Conservation (phyloP, 2,329 filamentous ascomycete species). For the Lachnum nothofagi region DNA sequence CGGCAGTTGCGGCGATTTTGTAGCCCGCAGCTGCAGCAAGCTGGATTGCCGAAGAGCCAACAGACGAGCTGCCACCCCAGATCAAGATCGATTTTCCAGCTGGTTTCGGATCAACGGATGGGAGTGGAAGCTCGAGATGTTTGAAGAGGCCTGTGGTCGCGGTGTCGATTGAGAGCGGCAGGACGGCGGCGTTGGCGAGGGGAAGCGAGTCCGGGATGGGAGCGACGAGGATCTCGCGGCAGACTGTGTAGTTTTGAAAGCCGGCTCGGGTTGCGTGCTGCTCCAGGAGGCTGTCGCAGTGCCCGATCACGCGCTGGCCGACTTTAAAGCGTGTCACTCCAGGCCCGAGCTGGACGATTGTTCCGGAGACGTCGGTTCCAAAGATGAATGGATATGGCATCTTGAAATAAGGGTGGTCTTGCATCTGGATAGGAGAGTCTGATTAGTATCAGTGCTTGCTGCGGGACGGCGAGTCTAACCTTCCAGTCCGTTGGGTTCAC, state of each 20-base stretch:
- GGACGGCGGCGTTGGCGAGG: conserved; percentile 32
- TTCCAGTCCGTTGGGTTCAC: conserved; percentile 38
- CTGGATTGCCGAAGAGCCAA: conserved; percentile 22
- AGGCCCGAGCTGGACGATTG: conserved; percentile 37
- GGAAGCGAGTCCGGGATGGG: conserved; percentile 31
- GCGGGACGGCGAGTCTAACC: conserved; percentile 24
- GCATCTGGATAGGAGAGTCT: conserved; percentile 16
- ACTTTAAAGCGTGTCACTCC: conserved; percentile 40
- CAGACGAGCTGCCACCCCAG: conserved; percentile 24
- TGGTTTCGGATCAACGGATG: conserved; percentile 9
- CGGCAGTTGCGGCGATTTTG: conserved; percentile 41
- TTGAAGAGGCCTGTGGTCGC: conserved; percentile 32
- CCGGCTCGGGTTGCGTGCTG: conserved; percentile 24
- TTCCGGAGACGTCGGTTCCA: conserved; percentile 28
- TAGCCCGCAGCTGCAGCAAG: conserved; percentile 33
- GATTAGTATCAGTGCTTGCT: not conserved
- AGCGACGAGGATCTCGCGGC: conserved; percentile 24
- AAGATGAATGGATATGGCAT: conserved; percentile 23
- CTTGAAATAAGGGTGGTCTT: conserved; percentile 13
- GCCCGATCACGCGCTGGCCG: conserved; percentile 29
- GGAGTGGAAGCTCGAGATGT: conserved; percentile 14
- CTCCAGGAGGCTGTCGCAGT: conserved; percentile 24
- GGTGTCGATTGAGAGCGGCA: conserved; percentile 34
- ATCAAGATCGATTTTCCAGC: conserved; percentile 21
- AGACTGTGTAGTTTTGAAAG: conserved; percentile 33